These are phyloP conservation scores for Neofusicoccum laricinum DNA, from an alignment of 2,329 filamentous ascomycete genomes.

Conservation along the genomic window DNA sequence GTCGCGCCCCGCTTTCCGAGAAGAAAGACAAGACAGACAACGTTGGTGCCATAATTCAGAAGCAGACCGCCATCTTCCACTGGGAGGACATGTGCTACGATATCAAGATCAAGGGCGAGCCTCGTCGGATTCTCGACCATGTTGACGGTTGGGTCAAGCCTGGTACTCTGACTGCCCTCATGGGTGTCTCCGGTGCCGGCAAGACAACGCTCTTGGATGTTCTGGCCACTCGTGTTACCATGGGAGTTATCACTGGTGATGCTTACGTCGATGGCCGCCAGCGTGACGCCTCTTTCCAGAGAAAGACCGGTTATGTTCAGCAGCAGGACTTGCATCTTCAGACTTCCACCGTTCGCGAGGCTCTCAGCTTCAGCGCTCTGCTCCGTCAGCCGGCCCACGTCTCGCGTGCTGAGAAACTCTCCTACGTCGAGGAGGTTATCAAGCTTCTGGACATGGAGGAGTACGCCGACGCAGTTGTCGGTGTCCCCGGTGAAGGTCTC, in stretches of 20 bases:
- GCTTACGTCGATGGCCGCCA: conserved; percentile 75
- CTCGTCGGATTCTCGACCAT: conserved; percentile 70
- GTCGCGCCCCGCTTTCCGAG: neutral
- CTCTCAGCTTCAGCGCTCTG: conserved; percentile 73
- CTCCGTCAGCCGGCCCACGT: conserved; percentile 73
- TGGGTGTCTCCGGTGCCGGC: conserved; percentile 69
- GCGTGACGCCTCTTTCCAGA: conserved; percentile 74
- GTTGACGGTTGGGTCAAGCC: conserved; percentile 89
- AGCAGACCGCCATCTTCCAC: conserved; percentile 71
- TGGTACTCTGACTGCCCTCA: conserved; percentile 77
- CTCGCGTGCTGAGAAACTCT: conserved; percentile 68
- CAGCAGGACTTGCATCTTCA: conserved; percentile 83
- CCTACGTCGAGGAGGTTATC: conserved; percentile 83
- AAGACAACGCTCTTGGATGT: conserved; percentile 85
- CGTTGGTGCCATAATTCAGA: conserved; percentile 37
- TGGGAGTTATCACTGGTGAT: conserved; percentile 78
- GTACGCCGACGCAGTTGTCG: conserved; percentile 82
- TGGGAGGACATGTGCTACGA: conserved; percentile 74
- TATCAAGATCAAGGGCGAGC: conserved; percentile 71
- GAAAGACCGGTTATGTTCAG: conserved; percentile 83
- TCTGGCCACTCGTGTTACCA: conserved; percentile 74
- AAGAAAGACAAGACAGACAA: conserved; percentile 1
- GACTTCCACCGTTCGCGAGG: conserved; percentile 78
- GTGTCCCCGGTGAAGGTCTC: conserved; percentile 74
- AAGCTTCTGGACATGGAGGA: conserved; percentile 81